Percentiles rank a stretch among this genome's conserved stretches.
phyloP scores from a whole-genome alignment of 1,284 basidiomycete genomes.

The Sporisorium iseilematis-ciliati region DNA sequence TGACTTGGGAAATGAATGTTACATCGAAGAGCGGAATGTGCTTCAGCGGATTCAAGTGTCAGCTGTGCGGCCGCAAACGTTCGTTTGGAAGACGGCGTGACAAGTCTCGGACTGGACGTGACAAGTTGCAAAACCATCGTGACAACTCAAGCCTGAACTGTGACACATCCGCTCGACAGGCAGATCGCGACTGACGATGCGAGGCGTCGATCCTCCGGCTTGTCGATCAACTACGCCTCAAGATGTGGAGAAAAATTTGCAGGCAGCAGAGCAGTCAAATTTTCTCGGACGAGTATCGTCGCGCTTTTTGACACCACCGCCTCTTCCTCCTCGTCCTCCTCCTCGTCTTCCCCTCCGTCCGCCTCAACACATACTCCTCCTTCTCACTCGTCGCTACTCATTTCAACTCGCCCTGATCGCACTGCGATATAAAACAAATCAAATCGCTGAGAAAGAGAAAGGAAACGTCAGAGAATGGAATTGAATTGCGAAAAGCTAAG shows the following conservation, averaged over 20 bases:
- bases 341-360: not conserved
- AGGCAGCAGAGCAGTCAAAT: slow-evolving; percentile 6
- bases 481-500: not conserved
- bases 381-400: not conserved
- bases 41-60: not conserved
- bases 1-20: not conserved
- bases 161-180: too few species aligned
- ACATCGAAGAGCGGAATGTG: not conserved
- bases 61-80: not conserved
- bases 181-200: not conserved
- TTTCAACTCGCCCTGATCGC: slow-evolving; percentile 2
- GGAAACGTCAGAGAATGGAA: slow-evolving; percentile 1
- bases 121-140: not conserved
- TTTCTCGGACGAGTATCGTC: not conserved
- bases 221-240: not conserved
- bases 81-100: too few species aligned
- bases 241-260: not conserved
- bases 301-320: slow-evolving; percentile 18
- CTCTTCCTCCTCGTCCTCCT: not conserved
- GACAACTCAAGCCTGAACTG: too few species aligned
- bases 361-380: too few species aligned
- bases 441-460: too few species aligned
- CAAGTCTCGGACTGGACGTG: not conserved
- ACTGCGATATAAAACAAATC: too few species aligned
- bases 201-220: not conserved